Evolutionary conservation across 31 red algal genomes (phyloP).

Genomic region (Asparagopsis taxiformis): DNA sequence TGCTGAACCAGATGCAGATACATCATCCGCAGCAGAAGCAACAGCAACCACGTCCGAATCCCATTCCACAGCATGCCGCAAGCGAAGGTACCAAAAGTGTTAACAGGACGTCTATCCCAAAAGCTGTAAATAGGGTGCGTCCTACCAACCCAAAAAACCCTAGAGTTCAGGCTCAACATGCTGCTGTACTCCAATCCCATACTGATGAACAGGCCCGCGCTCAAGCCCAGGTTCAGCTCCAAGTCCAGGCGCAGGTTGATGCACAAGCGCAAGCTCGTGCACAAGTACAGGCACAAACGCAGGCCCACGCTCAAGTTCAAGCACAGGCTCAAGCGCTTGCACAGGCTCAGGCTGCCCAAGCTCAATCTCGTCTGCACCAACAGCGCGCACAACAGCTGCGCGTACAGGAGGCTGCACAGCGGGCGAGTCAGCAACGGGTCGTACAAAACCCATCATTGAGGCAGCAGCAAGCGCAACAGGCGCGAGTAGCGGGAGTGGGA

Average conservation of each 20-base stretch:
- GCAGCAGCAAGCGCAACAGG: neutral
- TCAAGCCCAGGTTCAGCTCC: too few relatives aligned
- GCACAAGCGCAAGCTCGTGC: conserved; percentile 11
- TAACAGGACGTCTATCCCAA: too few relatives aligned
- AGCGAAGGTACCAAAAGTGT: too few relatives aligned
- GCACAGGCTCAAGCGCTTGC: conserved; percentile 16
- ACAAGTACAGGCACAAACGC: conserved; percentile 23
- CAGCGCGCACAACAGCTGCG: neutral
- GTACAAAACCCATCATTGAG: conserved; percentile 6
- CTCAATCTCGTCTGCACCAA: conserved; percentile 1
- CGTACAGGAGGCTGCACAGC: conserved; percentile 5
- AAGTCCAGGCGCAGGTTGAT: conserved; percentile 19
- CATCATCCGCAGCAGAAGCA: too few relatives aligned
- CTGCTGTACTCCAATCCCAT: too few relatives aligned
- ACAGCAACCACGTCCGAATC: neutral
- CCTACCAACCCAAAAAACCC: too few relatives aligned
- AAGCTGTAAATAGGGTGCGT: too few relatives aligned
- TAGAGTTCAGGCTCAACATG: too few relatives aligned
- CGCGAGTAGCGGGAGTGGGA: too few relatives aligned
- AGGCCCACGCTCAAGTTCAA: conserved; percentile 17
- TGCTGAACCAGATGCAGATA: too few relatives aligned
- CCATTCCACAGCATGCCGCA: neutral
- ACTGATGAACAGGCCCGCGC: too few relatives aligned
- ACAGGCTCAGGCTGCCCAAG: conserved; percentile 24
- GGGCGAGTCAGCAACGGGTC: neutral